Evolutionary conservation across 2,329 filamentous ascomycete genomes (phyloP).

Genomic region (Cordyceps militaris): DNA sequence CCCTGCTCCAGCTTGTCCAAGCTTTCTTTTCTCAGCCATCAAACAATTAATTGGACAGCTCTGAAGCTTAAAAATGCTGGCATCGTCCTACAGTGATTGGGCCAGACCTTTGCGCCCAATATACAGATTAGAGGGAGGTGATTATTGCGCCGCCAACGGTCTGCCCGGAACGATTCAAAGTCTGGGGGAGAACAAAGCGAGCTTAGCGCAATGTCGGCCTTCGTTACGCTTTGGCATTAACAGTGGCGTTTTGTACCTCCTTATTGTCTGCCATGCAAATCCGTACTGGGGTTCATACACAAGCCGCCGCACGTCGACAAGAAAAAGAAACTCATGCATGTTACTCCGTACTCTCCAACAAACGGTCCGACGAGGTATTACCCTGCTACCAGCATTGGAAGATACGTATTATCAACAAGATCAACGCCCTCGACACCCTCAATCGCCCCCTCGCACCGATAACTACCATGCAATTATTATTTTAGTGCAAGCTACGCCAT

Average conservation of each 20-base stretch:
- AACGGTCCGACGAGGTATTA: background rate
- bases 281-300: background rate
- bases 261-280: background rate
- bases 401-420: background rate
- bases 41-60: too few relatives aligned
- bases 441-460: too few relatives aligned
- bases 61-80: too few relatives aligned
- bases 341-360: background rate
- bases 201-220: background rate
- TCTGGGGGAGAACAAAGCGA: background rate
- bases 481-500: background rate
- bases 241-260: background rate
- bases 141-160: too few relatives aligned
- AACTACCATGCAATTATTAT: background rate
- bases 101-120: too few relatives aligned
- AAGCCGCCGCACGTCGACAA: background rate
- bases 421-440: background rate
- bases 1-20: too few relatives aligned
- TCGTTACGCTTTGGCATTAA: background rate
- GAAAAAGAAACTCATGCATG: slow-evolving; percentile 8
- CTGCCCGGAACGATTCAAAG: too few relatives aligned
- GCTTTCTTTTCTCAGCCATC: too few relatives aligned
- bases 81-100: too few relatives aligned
- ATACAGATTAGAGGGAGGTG: too few relatives aligned
- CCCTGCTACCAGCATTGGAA: background rate